These are phyloP conservation scores for Xylaria sp. DNA, from an alignment of 2,329 filamentous ascomycete species.

Conservation along the genomic window DNA sequence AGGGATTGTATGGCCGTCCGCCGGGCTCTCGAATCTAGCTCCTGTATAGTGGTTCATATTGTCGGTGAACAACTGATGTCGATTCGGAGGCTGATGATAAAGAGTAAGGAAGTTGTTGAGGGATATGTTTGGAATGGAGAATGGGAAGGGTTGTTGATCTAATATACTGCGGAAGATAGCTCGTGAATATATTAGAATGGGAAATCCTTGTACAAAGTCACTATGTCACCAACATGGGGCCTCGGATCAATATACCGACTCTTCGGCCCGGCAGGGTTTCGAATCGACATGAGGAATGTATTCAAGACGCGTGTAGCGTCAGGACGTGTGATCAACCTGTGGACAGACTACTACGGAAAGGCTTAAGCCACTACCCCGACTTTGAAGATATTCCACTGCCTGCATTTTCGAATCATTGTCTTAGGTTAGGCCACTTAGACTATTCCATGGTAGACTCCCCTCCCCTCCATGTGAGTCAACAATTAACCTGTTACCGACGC, in stretches of 20 bases:
- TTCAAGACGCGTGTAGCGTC: constrained; percentile 27
- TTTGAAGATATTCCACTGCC: constrained; percentile 32
- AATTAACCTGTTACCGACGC: constrained; percentile 31
- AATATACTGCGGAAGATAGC: constrained; percentile 19
- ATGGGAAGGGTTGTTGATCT: background rate
- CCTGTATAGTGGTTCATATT: too few relatives aligned
- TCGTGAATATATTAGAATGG: constrained; percentile 27
- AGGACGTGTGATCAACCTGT: constrained; percentile 15
- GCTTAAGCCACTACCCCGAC: constrained; percentile 38
- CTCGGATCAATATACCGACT: constrained; percentile 38
- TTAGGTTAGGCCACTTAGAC: constrained; percentile 19
- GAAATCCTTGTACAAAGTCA: constrained; percentile 31
- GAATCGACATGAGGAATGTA: constrained; percentile 38
- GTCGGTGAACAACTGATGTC: background rate
- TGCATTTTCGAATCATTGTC: constrained; percentile 31
- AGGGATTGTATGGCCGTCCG: too few relatives aligned
- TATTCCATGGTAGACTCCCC: constrained; percentile 27
- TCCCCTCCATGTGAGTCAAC: constrained; percentile 30
- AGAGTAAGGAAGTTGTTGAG: constrained; percentile 21
- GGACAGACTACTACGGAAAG: background rate
- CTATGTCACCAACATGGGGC: constrained; percentile 33
- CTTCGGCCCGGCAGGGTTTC: constrained; percentile 37
- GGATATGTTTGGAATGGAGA: background rate
- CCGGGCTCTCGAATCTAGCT: too few relatives aligned
- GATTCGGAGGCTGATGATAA: constrained; percentile 33